Percentiles rank a stretch among this genome's conserved stretches.
Evolutionary conservation across 306 rosid genomes (phyloP).

Genomic region (Neltuma alba): DNA sequence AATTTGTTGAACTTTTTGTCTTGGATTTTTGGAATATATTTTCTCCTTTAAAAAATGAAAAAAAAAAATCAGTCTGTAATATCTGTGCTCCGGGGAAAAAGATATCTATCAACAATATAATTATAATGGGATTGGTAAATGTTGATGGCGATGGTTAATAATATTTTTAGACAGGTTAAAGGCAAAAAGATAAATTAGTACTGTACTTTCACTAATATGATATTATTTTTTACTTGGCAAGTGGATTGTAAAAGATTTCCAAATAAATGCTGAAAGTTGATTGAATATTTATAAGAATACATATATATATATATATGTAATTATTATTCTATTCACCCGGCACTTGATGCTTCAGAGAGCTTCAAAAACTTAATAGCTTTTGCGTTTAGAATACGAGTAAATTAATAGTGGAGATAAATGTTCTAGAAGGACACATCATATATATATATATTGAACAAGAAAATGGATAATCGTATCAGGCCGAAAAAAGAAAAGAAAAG

Average conservation of each 20-base stretch:
- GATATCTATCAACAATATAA: background rate
- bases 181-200: background rate
- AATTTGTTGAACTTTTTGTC: too few relatives aligned
- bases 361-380: conserved; percentile 44
- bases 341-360: conserved; percentile 38
- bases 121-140: conserved; percentile 25
- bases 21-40: too few relatives aligned
- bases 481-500: too few relatives aligned
- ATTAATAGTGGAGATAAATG: conserved; percentile 23
- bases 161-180: conserved; percentile 17
- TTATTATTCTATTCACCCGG: conserved; percentile 32
- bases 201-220: conserved; percentile 30
- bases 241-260: conserved; percentile 24
- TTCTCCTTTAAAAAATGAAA: too few relatives aligned
- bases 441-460: conserved; percentile 4
- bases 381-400: conserved; percentile 26
- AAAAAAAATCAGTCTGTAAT: too few relatives aligned
- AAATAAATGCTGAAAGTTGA: conserved; percentile 27
- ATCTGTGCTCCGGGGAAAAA: background rate
- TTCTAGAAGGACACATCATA: background rate
- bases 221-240: conserved; percentile 22
- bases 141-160: background rate
- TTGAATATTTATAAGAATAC: background rate
- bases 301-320: background rate
- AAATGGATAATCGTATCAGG: background rate